Evolutionary conservation across 2,329 filamentous ascomycete species (phyloP).

Genomic region (Xylariales sp.): DNA sequence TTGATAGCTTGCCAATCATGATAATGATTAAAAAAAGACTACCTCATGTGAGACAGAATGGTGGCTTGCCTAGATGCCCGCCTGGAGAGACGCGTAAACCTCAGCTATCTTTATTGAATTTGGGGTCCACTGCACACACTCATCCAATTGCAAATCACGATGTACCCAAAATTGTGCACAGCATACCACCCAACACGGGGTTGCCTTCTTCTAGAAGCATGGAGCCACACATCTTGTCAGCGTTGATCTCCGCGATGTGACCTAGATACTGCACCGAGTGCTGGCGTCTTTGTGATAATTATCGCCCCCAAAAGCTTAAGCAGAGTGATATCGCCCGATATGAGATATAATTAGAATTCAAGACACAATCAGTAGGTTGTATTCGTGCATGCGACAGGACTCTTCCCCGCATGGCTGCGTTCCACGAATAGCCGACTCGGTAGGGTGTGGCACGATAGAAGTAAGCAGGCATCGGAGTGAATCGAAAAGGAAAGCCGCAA

Average conservation of each 20-base stretch:
- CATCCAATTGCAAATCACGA: background rate
- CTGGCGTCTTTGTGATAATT: background rate
- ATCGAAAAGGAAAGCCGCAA: background rate
- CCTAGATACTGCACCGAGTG: too few species aligned
- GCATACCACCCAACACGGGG: background rate
- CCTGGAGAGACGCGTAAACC: too few species aligned
- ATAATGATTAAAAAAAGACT: too few species aligned
- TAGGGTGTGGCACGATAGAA: background rate
- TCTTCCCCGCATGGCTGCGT: background rate
- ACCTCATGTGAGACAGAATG: too few species aligned
- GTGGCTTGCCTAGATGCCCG: too few species aligned
- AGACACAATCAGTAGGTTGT: background rate
- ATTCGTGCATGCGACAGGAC: background rate
- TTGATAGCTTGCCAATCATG: background rate
- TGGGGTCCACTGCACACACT: background rate
- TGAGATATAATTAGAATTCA: background rate
- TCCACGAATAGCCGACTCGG: background rate
- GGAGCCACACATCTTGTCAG: background rate
- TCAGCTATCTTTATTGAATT: background rate
- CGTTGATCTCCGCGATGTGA: background rate
- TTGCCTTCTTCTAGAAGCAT: background rate
- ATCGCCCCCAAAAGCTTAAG: too few species aligned
- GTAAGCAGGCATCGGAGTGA: background rate
- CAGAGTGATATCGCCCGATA: background rate
- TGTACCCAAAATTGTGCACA: too few species aligned